These are phyloP conservation scores for Exophiala spinifera DNA, from an alignment of 2,329 filamentous ascomycete genomes.

Conservation along the genomic window DNA sequence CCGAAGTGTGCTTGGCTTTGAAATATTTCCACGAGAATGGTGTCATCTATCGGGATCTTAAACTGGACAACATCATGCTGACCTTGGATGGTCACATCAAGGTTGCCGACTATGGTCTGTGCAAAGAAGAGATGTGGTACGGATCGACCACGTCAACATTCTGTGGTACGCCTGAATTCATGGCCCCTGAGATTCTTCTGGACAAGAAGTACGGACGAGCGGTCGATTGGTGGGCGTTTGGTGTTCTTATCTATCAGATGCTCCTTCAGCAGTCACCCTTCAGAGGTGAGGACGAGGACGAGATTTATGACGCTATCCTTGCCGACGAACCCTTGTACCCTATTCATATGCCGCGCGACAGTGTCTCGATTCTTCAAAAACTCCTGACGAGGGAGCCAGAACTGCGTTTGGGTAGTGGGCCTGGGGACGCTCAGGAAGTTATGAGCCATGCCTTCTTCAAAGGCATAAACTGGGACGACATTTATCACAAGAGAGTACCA, in stretches of 20 bases:
- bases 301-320: slow-evolving; percentile 98
- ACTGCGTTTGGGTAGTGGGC: slow-evolving; percentile 84
- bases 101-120: slow-evolving; percentile 96
- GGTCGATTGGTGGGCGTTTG: slow-evolving; percentile 99
- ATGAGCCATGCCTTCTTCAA: slow-evolving; percentile 99
- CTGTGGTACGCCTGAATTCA: slow-evolving; percentile 98
- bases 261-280: slow-evolving; percentile 97
- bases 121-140: slow-evolving; percentile 99
- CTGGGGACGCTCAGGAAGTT: slow-evolving; percentile 95
- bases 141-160: slow-evolving; percentile 95
- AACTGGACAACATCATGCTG: slow-evolving; percentile 84
- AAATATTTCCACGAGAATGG: slow-evolving; percentile 99
- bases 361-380: slow-evolving; percentile 96
- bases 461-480: slow-evolving; percentile 97
- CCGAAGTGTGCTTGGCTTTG: slow-evolving; percentile 91
- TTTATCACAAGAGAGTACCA: slow-evolving; percentile 88
- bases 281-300: slow-evolving; percentile 97
- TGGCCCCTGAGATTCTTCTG: slow-evolving; percentile 97
- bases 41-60: slow-evolving; percentile 87
- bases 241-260: slow-evolving; percentile 99
- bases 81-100: slow-evolving; percentile 97
- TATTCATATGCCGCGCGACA: slow-evolving; percentile 97
- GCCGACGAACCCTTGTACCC: slow-evolving; percentile 96
- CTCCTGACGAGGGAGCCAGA: slow-evolving; percentile 93
- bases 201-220: slow-evolving; percentile 98